Conservation (phyloP, 2,329 filamentous ascomycete species). For the Fusarium coffeatum region DNA sequence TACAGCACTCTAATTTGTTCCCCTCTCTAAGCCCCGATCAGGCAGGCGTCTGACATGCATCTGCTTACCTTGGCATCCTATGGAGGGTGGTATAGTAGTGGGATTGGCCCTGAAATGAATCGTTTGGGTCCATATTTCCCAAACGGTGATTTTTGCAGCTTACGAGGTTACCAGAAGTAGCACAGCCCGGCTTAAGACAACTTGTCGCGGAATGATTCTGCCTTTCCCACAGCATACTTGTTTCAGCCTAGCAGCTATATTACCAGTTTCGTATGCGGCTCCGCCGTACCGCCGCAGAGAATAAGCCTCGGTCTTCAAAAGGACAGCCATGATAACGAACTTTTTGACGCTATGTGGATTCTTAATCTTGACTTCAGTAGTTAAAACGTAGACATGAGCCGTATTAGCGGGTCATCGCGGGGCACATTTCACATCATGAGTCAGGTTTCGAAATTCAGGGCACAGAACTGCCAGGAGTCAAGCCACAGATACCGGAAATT, state of each 20-base stretch:
- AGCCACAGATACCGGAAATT: neutral
- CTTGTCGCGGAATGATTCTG: too few species aligned
- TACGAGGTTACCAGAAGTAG: neutral
- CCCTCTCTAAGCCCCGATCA: neutral
- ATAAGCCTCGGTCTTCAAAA: neutral
- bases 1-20: neutral
- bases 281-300: neutral
- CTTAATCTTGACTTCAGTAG: neutral
- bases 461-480: neutral
- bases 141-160: neutral
- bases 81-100: neutral
- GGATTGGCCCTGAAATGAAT: too few species aligned
- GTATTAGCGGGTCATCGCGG: neutral
- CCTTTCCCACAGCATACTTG: neutral
- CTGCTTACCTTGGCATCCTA: neutral
- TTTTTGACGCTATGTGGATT: neutral
- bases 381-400: neutral
- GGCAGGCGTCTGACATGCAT: neutral
- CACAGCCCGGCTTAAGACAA: too few species aligned
- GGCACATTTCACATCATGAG: neutral
- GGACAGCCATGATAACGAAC: neutral
- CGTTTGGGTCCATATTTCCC: neutral
- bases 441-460: neutral
- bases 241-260: neutral
- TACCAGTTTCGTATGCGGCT: too few species aligned